Conservation (phyloP, 129 eudicot genomes). For the Rutidosis leptorrhynchoides region DNA sequence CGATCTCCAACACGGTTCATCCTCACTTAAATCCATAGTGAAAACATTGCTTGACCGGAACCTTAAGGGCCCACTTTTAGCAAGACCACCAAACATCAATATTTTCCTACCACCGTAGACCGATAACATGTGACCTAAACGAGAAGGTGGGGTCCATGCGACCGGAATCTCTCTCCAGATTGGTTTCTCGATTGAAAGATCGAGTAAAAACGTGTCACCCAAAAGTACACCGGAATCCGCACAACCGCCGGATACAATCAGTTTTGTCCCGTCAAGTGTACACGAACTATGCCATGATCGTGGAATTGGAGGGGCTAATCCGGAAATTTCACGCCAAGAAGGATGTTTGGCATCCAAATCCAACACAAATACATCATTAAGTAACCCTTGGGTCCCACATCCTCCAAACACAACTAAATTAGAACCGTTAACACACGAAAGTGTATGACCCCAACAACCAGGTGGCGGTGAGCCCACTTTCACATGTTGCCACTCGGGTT, state of each 20-base stretch:
- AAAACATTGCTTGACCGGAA: slow-evolving; percentile 62
- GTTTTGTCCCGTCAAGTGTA: slow-evolving; percentile 85
- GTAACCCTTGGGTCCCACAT: slow-evolving; percentile 82
- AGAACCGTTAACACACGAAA: slow-evolving; percentile 79
- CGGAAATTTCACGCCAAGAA: slow-evolving; percentile 85
- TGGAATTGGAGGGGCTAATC: slow-evolving; percentile 86
- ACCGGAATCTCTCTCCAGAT: slow-evolving; percentile 86
- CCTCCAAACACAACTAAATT: slow-evolving; percentile 90
- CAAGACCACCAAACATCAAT: slow-evolving; percentile 94
- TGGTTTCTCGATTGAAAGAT: slow-evolving; percentile 79
- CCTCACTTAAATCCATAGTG: slow-evolving; percentile 65
- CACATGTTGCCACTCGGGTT: slow-evolving; percentile 85
- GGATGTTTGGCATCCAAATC: slow-evolving; percentile 90
- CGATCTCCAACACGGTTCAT: slow-evolving; percentile 62
- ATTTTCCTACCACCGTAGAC: slow-evolving; percentile 95
- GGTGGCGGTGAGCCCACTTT: slow-evolving; percentile 90
- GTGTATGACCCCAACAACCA: slow-evolving; percentile 97
- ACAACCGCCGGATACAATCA: slow-evolving; percentile 93
- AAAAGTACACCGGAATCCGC: slow-evolving; percentile 93
- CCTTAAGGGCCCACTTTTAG: slow-evolving; percentile 87
- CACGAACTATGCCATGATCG: slow-evolving; percentile 99
- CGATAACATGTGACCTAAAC: slow-evolving; percentile 85
- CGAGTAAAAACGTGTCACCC: slow-evolving; percentile 84
- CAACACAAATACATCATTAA: slow-evolving; percentile 80
- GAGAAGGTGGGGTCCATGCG: slow-evolving; percentile 96